A percentile compares a stretch with the other conserved stretches of the same genome.
Conservation (phyloP, 495 filamentous ascomycete genomes). For the Annulohypoxylon maeteangense region DNA sequence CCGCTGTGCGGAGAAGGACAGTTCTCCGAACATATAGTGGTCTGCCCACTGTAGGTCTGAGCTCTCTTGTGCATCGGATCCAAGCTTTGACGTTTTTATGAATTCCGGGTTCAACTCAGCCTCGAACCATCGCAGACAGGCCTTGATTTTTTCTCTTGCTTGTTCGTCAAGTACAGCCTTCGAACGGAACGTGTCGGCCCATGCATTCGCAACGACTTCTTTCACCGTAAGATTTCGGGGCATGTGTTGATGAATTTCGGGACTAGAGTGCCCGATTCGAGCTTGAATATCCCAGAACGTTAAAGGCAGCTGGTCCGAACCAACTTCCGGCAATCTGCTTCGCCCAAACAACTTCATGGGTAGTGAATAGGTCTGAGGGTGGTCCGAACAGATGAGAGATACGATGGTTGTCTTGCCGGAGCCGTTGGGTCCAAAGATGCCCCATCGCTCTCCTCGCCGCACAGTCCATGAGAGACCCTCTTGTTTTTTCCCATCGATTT, state of each 20-base stretch:
- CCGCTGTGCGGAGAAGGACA: conserved; percentile 82
- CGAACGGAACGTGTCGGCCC: conserved; percentile 84
- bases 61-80: not conserved
- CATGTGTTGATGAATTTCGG: conserved; percentile 94
- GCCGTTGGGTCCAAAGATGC: conserved; percentile 89
- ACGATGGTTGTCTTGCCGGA: conserved; percentile 93
- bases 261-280: conserved; percentile 89
- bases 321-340: conserved; percentile 75
- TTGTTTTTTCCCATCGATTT: conserved; percentile 55
- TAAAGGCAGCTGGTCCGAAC: conserved; percentile 73
- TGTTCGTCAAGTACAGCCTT: conserved; percentile 69
- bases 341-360: conserved; percentile 88
- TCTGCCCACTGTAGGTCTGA: conserved; percentile 74
- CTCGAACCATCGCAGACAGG: conserved; percentile 77
- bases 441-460: conserved; percentile 86
- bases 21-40: conserved; percentile 73
- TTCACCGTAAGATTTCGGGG: conserved; percentile 80
- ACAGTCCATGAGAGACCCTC: conserved; percentile 85
- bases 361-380: conserved; percentile 90
- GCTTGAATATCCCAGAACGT: conserved; percentile 92
- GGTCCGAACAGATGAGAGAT: conserved; percentile 92
- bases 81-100: conserved; percentile 1
- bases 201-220: conserved; percentile 81
- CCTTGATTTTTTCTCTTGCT: conserved; percentile 67
- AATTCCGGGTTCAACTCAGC: conserved; percentile 71